Evolutionary conservation across 176 grass and related monocot genomes (phyloP), one percentile per base, ranked within the genome.

Genomic region (Phragmites australis): DNA sequence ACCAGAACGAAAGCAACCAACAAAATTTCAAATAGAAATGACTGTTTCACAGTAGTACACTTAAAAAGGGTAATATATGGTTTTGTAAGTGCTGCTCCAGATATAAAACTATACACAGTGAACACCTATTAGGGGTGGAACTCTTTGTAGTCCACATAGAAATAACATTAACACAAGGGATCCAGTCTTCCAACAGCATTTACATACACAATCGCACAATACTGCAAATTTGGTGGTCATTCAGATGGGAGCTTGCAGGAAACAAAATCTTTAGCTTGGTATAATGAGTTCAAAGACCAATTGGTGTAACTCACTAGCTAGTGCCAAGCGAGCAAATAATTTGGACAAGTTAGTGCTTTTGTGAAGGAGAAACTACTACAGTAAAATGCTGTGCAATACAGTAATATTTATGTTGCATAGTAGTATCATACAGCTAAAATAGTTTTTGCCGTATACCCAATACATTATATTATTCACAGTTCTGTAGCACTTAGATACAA

Each of bases 1-100:
- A 75, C 18, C 52, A 66, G 18, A 83, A 68, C 27, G 12, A 74
- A 80, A 76, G 12, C 16, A 70, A 68, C 13, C 21, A 77, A 70
- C 21, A 32, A 45, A 4, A 62, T 65, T 56, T 67, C 51, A 79
- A 58, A 74, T 8, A 9, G 2, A 70, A 14, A 82, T 18, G 9
- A 46, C n/a, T 49, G 12, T 7, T 78, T 57, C 64, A 2, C 42
- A 57, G 44, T 5, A n/a, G n/a, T n/a, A n/a, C n/a, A 65, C 41
- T 39, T 55, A 52, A 52, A 81, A 61, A n/a, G n/a, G n/a, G 27
- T 15, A 25, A 65, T 34, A 23, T 19, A 55, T 65, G 46, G 17
- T 23, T 51, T 54, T 15, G 37, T 6, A 57, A 37, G 71, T 46
- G 16, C 21, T 76, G 37, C 39, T 30, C 27, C 1, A 65, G n/a